These are phyloP conservation scores for Pseudovirgaria hyperparasitica DNA, from an alignment of 2,329 filamentous ascomycete genomes.

Conservation along the genomic window DNA sequence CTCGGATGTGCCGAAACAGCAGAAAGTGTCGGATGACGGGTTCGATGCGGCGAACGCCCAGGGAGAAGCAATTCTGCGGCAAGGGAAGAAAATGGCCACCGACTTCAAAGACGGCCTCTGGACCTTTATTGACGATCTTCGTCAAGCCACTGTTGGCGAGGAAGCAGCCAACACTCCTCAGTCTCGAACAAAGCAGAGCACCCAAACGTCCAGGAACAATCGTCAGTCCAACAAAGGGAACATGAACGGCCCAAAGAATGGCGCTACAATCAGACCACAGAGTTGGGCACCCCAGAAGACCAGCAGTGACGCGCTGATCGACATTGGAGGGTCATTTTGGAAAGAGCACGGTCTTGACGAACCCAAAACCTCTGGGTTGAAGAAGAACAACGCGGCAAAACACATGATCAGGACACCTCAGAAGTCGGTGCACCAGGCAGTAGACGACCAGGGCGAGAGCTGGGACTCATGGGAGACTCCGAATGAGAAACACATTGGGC, in stretches of 20 bases:
- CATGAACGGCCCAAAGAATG: constrained; percentile 12
- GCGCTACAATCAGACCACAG: constrained; percentile 17
- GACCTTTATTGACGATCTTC: constrained; percentile 90
- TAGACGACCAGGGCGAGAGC: constrained; percentile 35
- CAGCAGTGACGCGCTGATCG: constrained; percentile 11
- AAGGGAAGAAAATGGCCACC: constrained; percentile 65
- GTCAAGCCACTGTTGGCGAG: constrained; percentile 91
- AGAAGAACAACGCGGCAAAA: constrained; percentile 26
- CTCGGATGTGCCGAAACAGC: constrained; percentile 17
- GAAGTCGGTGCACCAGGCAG: constrained; percentile 25
- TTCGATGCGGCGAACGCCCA: constrained; percentile 20
- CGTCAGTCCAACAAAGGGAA: constrained; percentile 14
- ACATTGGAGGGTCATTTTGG: constrained; percentile 30
- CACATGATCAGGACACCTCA: constrained; percentile 19
- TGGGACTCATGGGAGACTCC: constrained; percentile 47
- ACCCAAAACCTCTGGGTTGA: constrained; percentile 21
- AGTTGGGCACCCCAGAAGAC: constrained; percentile 17
- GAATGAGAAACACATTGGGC: constrained; percentile 13
- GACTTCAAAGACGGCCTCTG: constrained; percentile 83
- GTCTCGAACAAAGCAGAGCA: constrained; percentile 19
- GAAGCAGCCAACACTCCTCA: constrained; percentile 58
- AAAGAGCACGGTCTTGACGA: constrained; percentile 29
- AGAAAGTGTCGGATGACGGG: constrained; percentile 15
- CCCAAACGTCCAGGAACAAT: constrained; percentile 10
- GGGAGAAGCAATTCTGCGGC: constrained; percentile 24